Evolutionary conservation across 495 filamentous ascomycete genomes (phyloP).

Genomic region (Podospora comata): DNA sequence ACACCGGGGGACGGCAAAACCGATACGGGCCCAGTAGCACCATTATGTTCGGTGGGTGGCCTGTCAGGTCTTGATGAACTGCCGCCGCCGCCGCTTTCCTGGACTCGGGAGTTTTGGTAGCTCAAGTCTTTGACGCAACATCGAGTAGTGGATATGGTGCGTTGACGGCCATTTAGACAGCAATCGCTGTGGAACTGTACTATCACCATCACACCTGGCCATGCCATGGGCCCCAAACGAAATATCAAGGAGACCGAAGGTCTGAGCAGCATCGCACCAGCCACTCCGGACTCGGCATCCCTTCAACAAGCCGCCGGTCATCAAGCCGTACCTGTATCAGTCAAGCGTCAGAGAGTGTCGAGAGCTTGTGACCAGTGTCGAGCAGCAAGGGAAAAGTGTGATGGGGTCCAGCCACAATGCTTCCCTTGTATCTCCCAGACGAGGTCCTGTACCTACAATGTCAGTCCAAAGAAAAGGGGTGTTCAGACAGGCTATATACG

Average conservation of each 20-base stretch:
- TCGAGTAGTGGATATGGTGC: conserved; percentile 16
- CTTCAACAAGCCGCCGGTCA: conserved; percentile 14
- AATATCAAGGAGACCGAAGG: conserved; percentile 18
- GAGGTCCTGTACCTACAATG: conserved; percentile 63
- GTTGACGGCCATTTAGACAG: neutral
- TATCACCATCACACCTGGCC: neutral
- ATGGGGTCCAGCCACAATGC: conserved; percentile 60
- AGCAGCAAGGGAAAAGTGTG: conserved; percentile 63
- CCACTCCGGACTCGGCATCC: neutral
- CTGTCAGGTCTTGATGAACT: too few relatives aligned
- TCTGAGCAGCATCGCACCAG: conserved; percentile 3
- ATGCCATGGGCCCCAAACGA: conserved; percentile 21
- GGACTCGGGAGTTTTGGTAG: neutral
- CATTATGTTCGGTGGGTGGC: neutral
- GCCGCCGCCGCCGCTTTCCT: neutral
- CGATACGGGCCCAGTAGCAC: neutral
- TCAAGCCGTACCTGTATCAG: neutral
- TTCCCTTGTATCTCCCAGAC: conserved; percentile 59
- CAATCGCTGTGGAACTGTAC: neutral
- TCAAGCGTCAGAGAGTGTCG: conserved; percentile 61
- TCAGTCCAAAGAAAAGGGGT: conserved; percentile 68
- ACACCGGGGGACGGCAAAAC: neutral
- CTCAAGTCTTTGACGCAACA: neutral
- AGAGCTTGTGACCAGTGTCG: conserved; percentile 67
- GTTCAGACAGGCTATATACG: conserved; percentile 63